These are phyloP conservation scores for Platanthera guangdongensis DNA, from an alignment of 106 monocot species.

Conservation along the genomic window DNA sequence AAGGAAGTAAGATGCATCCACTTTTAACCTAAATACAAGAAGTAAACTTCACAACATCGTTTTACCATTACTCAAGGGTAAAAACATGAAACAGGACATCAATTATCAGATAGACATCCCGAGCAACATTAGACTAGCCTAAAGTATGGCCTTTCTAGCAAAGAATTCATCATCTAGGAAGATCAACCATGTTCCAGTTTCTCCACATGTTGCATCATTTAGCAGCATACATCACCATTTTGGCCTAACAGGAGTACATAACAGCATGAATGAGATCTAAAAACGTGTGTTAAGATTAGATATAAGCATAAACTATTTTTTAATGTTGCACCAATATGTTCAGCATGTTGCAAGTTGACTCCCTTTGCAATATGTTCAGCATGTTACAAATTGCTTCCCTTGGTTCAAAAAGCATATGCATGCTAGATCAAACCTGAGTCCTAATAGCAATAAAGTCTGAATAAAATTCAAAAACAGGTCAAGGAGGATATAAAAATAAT, in stretches of 20 bases:
- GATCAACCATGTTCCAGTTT: neutral
- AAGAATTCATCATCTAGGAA: neutral
- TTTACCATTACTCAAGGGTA: neutral
- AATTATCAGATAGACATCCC: neutral
- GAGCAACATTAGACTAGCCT: neutral
- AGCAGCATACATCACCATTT: neutral
- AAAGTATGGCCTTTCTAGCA: neutral
- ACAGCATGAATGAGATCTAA: neutral
- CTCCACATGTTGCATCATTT: neutral
- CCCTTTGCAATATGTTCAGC: neutral
- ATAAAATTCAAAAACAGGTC: neutral
- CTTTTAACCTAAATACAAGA: neutral
- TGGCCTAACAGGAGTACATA: neutral
- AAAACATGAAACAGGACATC: neutral
- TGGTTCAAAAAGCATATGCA: neutral
- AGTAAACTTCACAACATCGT: neutral
- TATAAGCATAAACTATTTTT: neutral
- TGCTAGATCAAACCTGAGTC: neutral
- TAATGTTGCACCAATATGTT: neutral
- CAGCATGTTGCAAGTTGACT: neutral
- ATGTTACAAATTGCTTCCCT: neutral
- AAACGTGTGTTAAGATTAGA: neutral
- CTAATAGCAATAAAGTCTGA: neutral
- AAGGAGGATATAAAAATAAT: neutral
- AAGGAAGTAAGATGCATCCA: neutral